phyloP scores from a whole-genome alignment of 1,139 yeast genomes.

The Debaryomycetaceae sp. region DNA sequence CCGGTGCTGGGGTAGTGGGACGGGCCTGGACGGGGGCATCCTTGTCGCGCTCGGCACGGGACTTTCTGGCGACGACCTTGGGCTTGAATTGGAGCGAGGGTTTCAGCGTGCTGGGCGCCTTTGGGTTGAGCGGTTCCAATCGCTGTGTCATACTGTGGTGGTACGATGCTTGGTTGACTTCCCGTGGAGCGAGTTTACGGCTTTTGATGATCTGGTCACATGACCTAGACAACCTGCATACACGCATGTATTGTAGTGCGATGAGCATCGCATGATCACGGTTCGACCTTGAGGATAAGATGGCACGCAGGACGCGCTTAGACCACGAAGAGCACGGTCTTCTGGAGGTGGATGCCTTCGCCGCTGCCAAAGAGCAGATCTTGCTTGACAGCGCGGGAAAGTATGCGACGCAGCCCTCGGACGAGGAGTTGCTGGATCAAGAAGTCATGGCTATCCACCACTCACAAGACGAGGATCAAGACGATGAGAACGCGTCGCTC shows the following conservation, averaged over 20 bases:
- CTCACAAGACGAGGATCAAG: slow-evolving; percentile 18
- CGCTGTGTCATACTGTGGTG: slow-evolving; percentile 33
- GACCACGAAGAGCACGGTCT: slow-evolving; percentile 21
- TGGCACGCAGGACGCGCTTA: slow-evolving; percentile 4
- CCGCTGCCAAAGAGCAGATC: slow-evolving; percentile 52
- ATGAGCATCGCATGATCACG: no score
- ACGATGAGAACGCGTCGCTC: slow-evolving; percentile 18
- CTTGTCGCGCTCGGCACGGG: slow-evolving; percentile 74
- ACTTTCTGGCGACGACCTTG: slow-evolving; percentile 68
- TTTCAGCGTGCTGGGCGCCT: slow-evolving; percentile 21
- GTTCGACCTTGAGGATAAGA: no score
- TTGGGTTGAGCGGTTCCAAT: slow-evolving; percentile 31
- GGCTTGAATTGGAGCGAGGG: slow-evolving; percentile 65
- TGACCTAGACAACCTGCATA: no score
- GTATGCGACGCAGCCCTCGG: slow-evolving; percentile 21
- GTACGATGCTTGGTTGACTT: no score
- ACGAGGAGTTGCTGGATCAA: slow-evolving; percentile 33
- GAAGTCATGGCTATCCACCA: slow-evolving; percentile 33
- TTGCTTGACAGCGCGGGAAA: slow-evolving; percentile 49
- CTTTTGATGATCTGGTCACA: no score
- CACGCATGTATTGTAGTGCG: no score
- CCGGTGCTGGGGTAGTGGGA: slow-evolving; percentile 15
- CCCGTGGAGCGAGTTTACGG: no score
- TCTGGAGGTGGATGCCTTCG: slow-evolving; percentile 67
- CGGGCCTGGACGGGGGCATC: slow-evolving; percentile 51